A percentile compares a stretch with the other conserved stretches of the same genome.
Conservation (phyloP, 2,329 filamentous ascomycete species). For the Beauveria rudraprayagi region DNA sequence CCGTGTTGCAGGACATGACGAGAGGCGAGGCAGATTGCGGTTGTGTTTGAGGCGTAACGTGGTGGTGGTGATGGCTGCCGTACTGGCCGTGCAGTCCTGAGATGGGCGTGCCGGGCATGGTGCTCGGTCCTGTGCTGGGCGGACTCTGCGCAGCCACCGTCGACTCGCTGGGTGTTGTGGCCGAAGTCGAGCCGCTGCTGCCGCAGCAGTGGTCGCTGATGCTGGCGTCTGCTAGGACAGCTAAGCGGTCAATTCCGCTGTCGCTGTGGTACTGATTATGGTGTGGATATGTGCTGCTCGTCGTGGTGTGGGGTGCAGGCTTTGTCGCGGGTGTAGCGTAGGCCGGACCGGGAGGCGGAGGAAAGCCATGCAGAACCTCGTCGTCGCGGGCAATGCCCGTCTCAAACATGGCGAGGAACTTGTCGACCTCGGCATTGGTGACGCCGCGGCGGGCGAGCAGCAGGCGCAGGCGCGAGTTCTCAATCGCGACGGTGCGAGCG, state of each 20-base stretch:
- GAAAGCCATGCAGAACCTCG: slow-evolving; percentile 16
- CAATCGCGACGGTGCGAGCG: slow-evolving; percentile 39
- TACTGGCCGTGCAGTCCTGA: slow-evolving; percentile 1
- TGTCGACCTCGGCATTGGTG: slow-evolving; percentile 29
- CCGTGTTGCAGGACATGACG: slow-evolving; percentile 28
- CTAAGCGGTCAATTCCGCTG: slow-evolving; percentile 24
- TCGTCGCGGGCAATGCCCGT: slow-evolving; percentile 18
- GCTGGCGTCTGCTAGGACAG: slow-evolving; percentile 32
- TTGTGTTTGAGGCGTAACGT: neutral
- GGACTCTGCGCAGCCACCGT: slow-evolving; percentile 4
- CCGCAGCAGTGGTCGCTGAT: slow-evolving; percentile 21
- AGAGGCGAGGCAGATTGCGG: slow-evolving; percentile 17
- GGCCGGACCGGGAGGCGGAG: neutral
- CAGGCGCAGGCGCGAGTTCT: slow-evolving; percentile 38
- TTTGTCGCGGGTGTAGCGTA: neutral
- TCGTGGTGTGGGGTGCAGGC: neutral
- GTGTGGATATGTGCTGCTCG: neutral
- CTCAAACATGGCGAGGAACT: slow-evolving; percentile 29
- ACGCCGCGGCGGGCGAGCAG: slow-evolving; percentile 35
- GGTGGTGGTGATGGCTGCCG: neutral
- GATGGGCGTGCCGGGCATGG: slow-evolving; percentile 11
- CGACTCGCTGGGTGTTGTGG: slow-evolving; percentile 3
- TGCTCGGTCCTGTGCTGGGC: slow-evolving; percentile 7
- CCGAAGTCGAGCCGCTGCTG: neutral
- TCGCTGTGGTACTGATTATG: slow-evolving; percentile 2